Evolutionary conservation across 495 filamentous ascomycete species (phyloP), one percentile per base, ranked within the genome.

Genomic region (Penicillium diatomitis): DNA sequence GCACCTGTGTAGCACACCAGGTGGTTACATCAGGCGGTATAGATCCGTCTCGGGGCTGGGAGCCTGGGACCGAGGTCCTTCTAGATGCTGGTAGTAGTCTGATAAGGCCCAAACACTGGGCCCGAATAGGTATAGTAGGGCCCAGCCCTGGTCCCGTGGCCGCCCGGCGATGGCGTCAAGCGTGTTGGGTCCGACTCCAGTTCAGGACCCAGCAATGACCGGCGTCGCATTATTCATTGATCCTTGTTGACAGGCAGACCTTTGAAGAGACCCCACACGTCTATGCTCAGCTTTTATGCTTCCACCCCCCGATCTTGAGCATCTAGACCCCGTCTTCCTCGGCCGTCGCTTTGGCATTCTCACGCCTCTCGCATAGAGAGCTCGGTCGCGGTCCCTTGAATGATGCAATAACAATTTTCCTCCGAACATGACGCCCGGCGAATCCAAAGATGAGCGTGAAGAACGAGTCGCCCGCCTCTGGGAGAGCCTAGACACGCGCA

Each of bases 381-480:
- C 29, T 49, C 46, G 54, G 41, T 50, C 32, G 48, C 48, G 47
- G 45, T 42, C 55, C 38, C 41, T 54, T 51, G 55, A 67, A 72
- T 57, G 56, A 70, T 72, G 69, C 61, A 62, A 62, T 72, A 68
- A 64, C 62, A 61, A 65, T 57, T 58, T 62, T 59, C 50, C 50
- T 56, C 56, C 56, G 56, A 73, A 60, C 46, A 74, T 74, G 71
- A 63, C 65, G 54, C 52, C 64, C 69, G 71, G 69, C 52, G 84
- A 88, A 67, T 81, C 79, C 48, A 79, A 84, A 61, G 80, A 81
- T 60, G 73, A 85, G 65, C 80, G 83, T 57, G 86, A 94, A 61
- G 74, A 77, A 61, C 77, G 90, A 56, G 77, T 95, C 54, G 84
- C 85, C 62, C 74, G 78, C 58, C 77, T 96, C 51, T 96, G 90